Conservation (phyloP, 2,329 filamentous ascomycete genomes). For the Pseudogymnoascus sp. region DNA sequence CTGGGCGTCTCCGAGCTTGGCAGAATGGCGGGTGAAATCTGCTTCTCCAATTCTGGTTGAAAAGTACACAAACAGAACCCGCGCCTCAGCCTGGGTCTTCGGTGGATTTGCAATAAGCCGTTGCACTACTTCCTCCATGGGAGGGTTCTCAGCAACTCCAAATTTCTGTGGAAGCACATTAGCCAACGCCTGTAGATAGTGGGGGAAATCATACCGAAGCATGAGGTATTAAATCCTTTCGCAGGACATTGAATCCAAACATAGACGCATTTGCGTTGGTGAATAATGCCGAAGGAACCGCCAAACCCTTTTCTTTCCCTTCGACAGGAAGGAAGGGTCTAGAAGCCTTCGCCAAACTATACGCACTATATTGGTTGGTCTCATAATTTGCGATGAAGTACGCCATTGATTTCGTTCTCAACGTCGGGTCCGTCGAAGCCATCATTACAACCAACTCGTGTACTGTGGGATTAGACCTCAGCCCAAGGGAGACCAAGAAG, state of each 20-base stretch:
- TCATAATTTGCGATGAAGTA: conserved; percentile 81
- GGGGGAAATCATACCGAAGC: conserved; percentile 42
- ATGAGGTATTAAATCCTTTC: conserved; percentile 69
- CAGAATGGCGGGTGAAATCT: conserved; percentile 46
- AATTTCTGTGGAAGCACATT: conserved; percentile 51
- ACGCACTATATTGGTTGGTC: conserved; percentile 64
- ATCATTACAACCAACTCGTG: conserved; percentile 74
- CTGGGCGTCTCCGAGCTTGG: conserved; percentile 53
- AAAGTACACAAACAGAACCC: conserved; percentile 75
- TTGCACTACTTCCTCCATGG: conserved; percentile 68
- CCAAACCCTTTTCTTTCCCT: conserved; percentile 56
- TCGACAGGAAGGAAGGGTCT: conserved; percentile 67
- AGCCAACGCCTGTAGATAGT: background rate
- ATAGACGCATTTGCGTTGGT: conserved; percentile 70
- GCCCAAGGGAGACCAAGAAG: conserved; percentile 66
- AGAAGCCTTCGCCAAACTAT: conserved; percentile 48
- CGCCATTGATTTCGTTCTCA: conserved; percentile 64
- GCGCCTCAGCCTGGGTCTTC: conserved; percentile 56
- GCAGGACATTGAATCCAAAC: conserved; percentile 73
- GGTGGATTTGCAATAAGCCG: conserved; percentile 68
- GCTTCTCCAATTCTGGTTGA: conserved; percentile 70
- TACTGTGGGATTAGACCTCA: conserved; percentile 64
- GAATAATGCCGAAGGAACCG: conserved; percentile 70
- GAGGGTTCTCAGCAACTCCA: conserved; percentile 75
- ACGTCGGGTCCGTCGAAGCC: conserved; percentile 47